phyloP scores from a whole-genome alignment of 2,329 filamentous ascomycete species.

The Exophiala alcalophila region DNA sequence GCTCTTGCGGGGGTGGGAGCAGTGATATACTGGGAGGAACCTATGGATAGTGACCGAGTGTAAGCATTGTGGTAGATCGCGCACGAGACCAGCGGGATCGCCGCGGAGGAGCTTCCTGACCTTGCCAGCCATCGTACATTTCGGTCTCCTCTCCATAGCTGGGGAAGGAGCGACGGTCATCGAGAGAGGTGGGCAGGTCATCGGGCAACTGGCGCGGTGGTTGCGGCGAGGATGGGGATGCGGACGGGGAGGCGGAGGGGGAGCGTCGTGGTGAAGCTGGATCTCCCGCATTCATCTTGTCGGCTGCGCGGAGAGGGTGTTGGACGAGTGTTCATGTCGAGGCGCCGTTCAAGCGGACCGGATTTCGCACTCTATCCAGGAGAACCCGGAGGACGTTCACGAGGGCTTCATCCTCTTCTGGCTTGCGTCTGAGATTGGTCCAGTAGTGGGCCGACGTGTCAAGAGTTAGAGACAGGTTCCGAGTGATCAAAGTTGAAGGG shows the following conservation, averaged over 20 bases:
- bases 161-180: slow-evolving; percentile 74
- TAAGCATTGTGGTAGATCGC: slow-evolving; percentile 8
- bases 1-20: slow-evolving; percentile 81
- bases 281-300: slow-evolving; percentile 21
- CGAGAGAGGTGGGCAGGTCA: slow-evolving; percentile 86
- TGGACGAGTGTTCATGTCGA: slow-evolving; percentile 15
- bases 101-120: slow-evolving; percentile 46
- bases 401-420: no score
- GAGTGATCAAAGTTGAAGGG: no score
- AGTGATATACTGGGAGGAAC: slow-evolving; percentile 92
- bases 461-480: no score
- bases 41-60: slow-evolving; percentile 47
- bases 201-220: slow-evolving; percentile 58
- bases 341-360: no score
- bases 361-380: no score
- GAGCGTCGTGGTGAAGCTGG: slow-evolving; percentile 15
- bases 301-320: slow-evolving; percentile 3
- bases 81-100: slow-evolving; percentile 10
- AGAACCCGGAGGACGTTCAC: no score
- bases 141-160: slow-evolving; percentile 77
- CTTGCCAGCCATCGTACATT: slow-evolving; percentile 99
- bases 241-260: slow-evolving; percentile 11
- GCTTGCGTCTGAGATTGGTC: no score
- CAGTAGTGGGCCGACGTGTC: no score
- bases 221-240: slow-evolving; percentile 22